Evolutionary conservation across 2,329 filamentous ascomycete species (phyloP), one percentile per base, ranked within the genome.

Genomic region (Colletotrichum liaoningense): DNA sequence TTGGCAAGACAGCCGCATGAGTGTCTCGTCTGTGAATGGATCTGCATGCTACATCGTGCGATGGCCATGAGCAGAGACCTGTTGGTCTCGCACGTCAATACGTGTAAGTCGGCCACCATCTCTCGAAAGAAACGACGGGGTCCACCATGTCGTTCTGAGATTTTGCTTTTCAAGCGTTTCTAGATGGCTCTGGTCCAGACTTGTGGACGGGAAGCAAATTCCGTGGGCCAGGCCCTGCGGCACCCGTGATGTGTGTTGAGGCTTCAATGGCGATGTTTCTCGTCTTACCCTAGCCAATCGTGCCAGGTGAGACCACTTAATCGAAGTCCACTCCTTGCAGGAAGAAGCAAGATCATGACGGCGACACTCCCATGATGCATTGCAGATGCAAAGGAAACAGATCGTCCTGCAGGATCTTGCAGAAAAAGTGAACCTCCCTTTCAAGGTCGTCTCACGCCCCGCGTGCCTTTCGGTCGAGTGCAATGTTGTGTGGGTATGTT

Each of bases 391-490:
- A 26, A 35, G 55, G 52, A 60, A 19, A 54, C 62, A 73, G 70
- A 73, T 73, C 28, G 33, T 46, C 49, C 24, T 70, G 70, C 70
- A 73, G 70, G 67, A 73, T 73, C 70, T 73, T 55, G 70, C 70
- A 70, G 59, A 49, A 19, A 16, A 42, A 65, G 52, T 30, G 30
- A 54, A 24, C n/a, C 22, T 54, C 57, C 26, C 30, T 24, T 52
- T 4, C 7, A 42, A 26, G 46, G 55, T 38, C 35, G 28, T 60
- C 42, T 26, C 24, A 14, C 59, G 38, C 66, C 46, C 55, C n/a
- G 12, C 28, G 55, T 30, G 30, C 33, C 65, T n/a, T 55, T 35
- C n/a, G 14, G 22, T 38, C 33, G 49, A 52, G 5, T 63, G 35
- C 64, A 58, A 7, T 35, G 49, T 63, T 28, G 19, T 16, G 52